Percentiles rank a stretch among this genome's conserved stretches.
Conservation (phyloP, 352 stramenopile species). For the Globisporangium cylindrosporum region DNA sequence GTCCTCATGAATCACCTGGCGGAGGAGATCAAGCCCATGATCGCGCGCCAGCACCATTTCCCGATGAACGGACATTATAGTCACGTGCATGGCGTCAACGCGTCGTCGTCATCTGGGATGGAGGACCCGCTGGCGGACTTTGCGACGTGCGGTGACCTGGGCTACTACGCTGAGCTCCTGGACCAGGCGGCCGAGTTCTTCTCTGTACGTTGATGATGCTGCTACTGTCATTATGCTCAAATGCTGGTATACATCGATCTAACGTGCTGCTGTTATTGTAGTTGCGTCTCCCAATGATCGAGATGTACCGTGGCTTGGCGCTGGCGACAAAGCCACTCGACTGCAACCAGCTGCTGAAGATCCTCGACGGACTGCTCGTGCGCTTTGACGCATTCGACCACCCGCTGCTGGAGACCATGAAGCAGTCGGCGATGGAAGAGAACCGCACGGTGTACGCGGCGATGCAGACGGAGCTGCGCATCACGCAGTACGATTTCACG, state of each 20-base stretch:
- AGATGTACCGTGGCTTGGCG: constrained; percentile 62
- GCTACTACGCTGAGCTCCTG: constrained; percentile 73
- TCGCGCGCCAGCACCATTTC: constrained; percentile 27
- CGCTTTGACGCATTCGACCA: constrained; percentile 65
- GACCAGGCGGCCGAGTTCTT: constrained; percentile 78
- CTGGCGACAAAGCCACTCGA: constrained; percentile 48
- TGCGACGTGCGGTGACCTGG: constrained; percentile 52
- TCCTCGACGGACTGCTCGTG: constrained; percentile 46
- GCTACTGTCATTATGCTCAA: not conserved
- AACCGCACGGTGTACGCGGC: constrained; percentile 61
- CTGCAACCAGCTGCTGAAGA: constrained; percentile 48
- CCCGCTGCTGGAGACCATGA: constrained; percentile 62
- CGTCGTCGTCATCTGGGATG: not conserved
- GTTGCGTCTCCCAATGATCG: constrained; percentile 71
- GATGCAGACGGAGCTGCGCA: constrained; percentile 62
- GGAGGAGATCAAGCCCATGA: constrained; percentile 51
- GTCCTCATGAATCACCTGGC: constrained; percentile 59
- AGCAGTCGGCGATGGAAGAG: constrained; percentile 70
- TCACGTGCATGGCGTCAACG: not conserved
- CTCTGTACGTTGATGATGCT: constrained; percentile 34
- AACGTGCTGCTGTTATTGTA: constrained; percentile 15
- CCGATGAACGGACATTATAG: constrained; percentile 12
- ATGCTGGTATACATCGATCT: not conserved
- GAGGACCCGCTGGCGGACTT: constrained; percentile 29
- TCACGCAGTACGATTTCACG: constrained; percentile 77